Evolutionary conservation across 1,139 yeast species (phyloP).

Genomic region (Suhomyces chickasaworum): DNA sequence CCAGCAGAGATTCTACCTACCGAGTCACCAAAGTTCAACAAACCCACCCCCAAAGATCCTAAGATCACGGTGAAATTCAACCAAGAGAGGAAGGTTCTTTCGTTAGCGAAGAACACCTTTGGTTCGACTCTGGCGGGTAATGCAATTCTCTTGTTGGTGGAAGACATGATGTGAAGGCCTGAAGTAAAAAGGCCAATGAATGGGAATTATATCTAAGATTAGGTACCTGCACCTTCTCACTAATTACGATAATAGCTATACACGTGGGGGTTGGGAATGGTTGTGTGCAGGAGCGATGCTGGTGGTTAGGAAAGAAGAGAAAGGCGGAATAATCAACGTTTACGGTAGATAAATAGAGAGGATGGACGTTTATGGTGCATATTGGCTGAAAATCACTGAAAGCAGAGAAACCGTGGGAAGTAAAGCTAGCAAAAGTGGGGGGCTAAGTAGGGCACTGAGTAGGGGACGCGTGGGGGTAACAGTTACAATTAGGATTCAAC

Average conservation of each 20-base stretch:
- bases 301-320: background rate
- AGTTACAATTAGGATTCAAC: background rate
- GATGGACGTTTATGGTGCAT: too few relatives aligned
- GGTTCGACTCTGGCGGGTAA: slow-evolving; percentile 98
- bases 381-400: too few relatives aligned
- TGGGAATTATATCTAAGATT: slow-evolving; percentile 5
- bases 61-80: slow-evolving; percentile 94
- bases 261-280: slow-evolving; percentile 11
- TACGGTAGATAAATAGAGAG: background rate
- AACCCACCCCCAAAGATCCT: slow-evolving; percentile 95
- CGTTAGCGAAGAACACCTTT: slow-evolving; percentile 97
- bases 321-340: background rate
- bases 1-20: slow-evolving; percentile 94
- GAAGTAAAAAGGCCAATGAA: slow-evolving; percentile 1
- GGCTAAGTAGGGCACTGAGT: too few relatives aligned
- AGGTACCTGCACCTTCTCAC: slow-evolving; percentile 1
- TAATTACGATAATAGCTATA: slow-evolving; percentile 3
- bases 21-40: slow-evolving; percentile 92
- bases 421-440: too few relatives aligned
- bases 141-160: slow-evolving; percentile 75
- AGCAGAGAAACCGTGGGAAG: too few relatives aligned
- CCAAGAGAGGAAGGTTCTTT: slow-evolving; percentile 98
- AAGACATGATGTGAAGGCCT: slow-evolving; percentile 14
- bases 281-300: slow-evolving; percentile 3
- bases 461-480: background rate